Base-by-base conservation (phyloP, 2,329 filamentous ascomycete genomes). In the Fusarium illudens region DNA sequence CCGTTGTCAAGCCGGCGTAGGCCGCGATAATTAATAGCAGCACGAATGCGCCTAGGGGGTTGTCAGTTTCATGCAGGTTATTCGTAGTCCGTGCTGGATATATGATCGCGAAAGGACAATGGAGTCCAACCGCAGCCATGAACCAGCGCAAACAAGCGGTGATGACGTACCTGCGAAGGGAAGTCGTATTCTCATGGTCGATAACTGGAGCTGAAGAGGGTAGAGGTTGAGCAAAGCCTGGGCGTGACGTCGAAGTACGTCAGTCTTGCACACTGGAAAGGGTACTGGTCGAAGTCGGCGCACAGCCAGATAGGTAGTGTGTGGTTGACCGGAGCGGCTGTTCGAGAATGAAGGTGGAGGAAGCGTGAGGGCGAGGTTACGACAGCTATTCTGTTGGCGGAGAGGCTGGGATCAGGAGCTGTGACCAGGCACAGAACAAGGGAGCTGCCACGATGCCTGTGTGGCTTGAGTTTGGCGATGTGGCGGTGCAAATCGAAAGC, bases 141-240 rank as follows among this genome's bases (percentile, higher is more conserved):
- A 53, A 29, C 59, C 42, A 50, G 58, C 29, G 22, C 32, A 32
- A 49, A 37, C 48, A 55, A 25, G 49, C 29, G 33, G 46, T 36
- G 57, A 68, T 70, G 65, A 65, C 88, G 75, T 83, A 96, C 94
- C 92, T 82, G 93, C 93, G 77, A 97, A 97, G 58, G 92, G 91
- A 74, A 94, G 87, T 76, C 94, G 89, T 82, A 97, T 93, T 80
- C 92, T 92, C 91, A 97, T 96, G 58, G 52, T 65, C 25, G 37
- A 44, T 70, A 37, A 48, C 33, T 63, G 29, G 54, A 36, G 55
- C 39, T 50, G 33, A 33, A 19, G 32, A 51, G 13, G 50, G 46
- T 50, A 34, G 42, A 46, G 15, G 19, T 29, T 27, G 19, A 44
- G 42, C 25, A 17, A 30, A 42, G 27, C 36, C 20, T 4, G 17